These are phyloP conservation scores for Viola odorata DNA, from an alignment of 345 rosid genomes.

Conservation along the genomic window DNA sequence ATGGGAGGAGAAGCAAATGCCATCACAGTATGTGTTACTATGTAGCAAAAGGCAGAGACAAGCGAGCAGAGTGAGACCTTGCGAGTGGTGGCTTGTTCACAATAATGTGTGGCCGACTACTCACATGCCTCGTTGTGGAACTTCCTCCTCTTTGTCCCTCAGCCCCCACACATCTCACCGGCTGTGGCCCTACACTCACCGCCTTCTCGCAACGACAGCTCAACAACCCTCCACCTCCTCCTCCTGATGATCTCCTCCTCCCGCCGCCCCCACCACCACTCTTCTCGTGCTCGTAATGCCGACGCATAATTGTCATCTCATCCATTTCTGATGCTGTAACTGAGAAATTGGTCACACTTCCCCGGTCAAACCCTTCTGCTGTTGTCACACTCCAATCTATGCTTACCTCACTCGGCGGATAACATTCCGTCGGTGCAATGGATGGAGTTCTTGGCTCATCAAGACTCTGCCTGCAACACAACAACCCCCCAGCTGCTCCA, in stretches of 20 bases:
- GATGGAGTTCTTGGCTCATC: constrained; percentile 26
- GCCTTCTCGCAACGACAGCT: constrained; percentile 81
- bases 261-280: neutral
- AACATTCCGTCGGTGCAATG: constrained; percentile 39
- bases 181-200: constrained; percentile 60
- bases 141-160: constrained; percentile 16
- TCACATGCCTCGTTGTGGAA: constrained; percentile 30
- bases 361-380: constrained; percentile 53
- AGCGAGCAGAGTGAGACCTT: constrained; percentile 29
- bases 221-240: constrained; percentile 35
- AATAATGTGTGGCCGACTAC: constrained; percentile 26
- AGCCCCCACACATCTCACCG: constrained; percentile 28
- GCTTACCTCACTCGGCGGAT: constrained; percentile 90
- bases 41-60: constrained; percentile 30
- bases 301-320: constrained; percentile 22
- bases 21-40: neutral
- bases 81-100: constrained; percentile 31
- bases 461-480: constrained; percentile 17
- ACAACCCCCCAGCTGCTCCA: neutral
- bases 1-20: neutral
- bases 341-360: constrained; percentile 40
- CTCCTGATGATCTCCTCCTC: constrained; percentile 19
- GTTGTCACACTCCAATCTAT: constrained; percentile 88
- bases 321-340: constrained; percentile 43
- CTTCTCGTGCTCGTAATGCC: constrained; percentile 11